Base-by-base conservation (phyloP, 2,329 filamentous ascomycete species). In the Colletotrichum musae region DNA sequence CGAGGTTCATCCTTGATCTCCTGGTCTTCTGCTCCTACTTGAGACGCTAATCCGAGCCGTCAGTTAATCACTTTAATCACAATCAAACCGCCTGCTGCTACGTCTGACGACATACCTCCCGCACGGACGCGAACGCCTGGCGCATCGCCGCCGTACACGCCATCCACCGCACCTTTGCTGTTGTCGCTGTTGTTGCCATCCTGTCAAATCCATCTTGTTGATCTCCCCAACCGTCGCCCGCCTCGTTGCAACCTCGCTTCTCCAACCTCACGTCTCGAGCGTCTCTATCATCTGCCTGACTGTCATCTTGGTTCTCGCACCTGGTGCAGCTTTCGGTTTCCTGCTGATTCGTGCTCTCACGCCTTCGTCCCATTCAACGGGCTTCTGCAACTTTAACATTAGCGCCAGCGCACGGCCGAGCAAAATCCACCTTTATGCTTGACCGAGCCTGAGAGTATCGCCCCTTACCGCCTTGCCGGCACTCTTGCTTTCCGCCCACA, bases 1-100 rank as follows among this genome's bases (percentile, higher is more conserved):
- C 56, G 63, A 60, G 66, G 66, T 57, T 57, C 56, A 69, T 69
- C 66, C 66, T 69, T 69, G 66, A 36, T 52, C 26, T n/a, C 2
- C 18, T 60, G 56, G 56, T 69, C 66, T 36, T 16, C 56, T 69
- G 62, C 50, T 56, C 36, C 41, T 26, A 60, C 62, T 64, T 52
- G 66, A 66, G 66, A 69, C 66, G 56, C 63, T 57, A 57, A 41
- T 32, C 51, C 66, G 43, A 51, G 52, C 62, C 48, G n/a, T 63
- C 58, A 63, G 24, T 66, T 10, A 10, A 36, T 36, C 32, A 36
- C 32, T 36, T 36, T 45, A 47, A 66, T 66, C 36, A 57, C 43
- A 57, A 16, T 52, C 56, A 45, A 66, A 57, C 61, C 32, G 62
- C 51, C 56, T 51, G 43, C 47, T 66, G 36, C 10, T 62, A 7